Conservation (phyloP, 108 stramenopile species). For the Cyclotella cryptica region DNA sequence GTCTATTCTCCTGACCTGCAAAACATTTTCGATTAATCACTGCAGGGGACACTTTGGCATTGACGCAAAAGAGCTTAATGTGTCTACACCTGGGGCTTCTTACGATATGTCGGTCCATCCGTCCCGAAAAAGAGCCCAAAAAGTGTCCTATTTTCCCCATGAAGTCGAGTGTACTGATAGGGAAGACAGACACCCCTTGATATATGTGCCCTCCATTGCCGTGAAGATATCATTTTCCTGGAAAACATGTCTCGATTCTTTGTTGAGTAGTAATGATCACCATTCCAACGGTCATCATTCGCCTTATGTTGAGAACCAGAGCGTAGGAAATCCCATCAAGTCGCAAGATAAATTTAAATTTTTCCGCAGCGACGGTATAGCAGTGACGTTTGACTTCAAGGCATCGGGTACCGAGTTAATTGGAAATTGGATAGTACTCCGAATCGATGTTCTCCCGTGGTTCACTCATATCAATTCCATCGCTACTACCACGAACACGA, state of each 20-base stretch:
- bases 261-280: background rate
- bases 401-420: constrained; percentile 32
- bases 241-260: constrained; percentile 31
- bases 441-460: constrained; percentile 65
- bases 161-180: constrained; percentile 32
- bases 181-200: constrained; percentile 40
- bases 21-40: constrained; percentile 28
- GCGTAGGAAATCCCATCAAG: background rate
- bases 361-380: constrained; percentile 54
- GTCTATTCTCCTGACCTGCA: constrained; percentile 40
- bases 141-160: constrained; percentile 25
- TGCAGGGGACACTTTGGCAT: constrained; percentile 32
- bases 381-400: constrained; percentile 41
- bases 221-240: constrained; percentile 35
- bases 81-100: constrained; percentile 54
- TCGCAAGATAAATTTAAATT: constrained; percentile 45
- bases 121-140: constrained; percentile 14
- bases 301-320: constrained; percentile 22
- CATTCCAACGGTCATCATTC: constrained; percentile 34
- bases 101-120: constrained; percentile 57
- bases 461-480: constrained; percentile 55
- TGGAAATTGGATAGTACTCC: constrained; percentile 52
- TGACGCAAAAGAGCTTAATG: constrained; percentile 32
- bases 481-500: constrained; percentile 3
- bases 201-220: constrained; percentile 44